A percentile compares a stretch with the other conserved stretches of the same genome.
These are phyloP conservation scores for Periconia macrospinosa DNA, from an alignment of 2,329 filamentous ascomycete species.

Conservation along the genomic window DNA sequence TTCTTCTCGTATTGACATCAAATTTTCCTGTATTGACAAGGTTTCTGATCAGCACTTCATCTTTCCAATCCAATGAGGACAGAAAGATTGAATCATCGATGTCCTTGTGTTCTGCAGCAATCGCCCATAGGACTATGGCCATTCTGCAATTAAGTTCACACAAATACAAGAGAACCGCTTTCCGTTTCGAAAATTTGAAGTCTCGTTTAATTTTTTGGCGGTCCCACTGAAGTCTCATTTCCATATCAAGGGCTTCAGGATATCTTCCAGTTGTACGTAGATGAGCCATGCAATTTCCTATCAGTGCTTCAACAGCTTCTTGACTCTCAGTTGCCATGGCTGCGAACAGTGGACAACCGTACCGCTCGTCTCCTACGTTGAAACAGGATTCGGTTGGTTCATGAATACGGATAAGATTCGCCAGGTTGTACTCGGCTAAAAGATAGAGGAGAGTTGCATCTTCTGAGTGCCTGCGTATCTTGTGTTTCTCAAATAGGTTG, in stretches of 20 bases:
- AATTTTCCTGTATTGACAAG: not conserved
- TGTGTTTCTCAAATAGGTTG: conserved; percentile 35
- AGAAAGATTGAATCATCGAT: too few species aligned
- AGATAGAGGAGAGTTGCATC: conserved; percentile 7
- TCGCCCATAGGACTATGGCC: too few species aligned
- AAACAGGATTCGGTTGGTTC: conserved; percentile 15
- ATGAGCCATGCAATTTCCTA: not conserved
- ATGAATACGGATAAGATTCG: conserved; percentile 28
- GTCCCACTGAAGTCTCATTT: not conserved
- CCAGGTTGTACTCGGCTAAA: conserved; percentile 5
- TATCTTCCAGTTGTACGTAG: not conserved
- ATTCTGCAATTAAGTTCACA: conserved; percentile 1
- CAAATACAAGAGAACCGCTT: not conserved
- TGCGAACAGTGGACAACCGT: conserved; percentile 39
- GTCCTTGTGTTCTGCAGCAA: too few species aligned
- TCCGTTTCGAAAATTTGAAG: conserved; percentile 5
- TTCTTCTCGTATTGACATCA: not conserved
- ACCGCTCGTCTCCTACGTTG: conserved; percentile 29
- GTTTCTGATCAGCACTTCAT: too few species aligned
- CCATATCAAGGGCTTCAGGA: not conserved
- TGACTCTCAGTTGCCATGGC: conserved; percentile 34
- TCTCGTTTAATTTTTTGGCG: not conserved
- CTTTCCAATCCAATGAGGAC: too few species aligned
- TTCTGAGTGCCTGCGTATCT: conserved; percentile 8
- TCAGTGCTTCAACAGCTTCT: conserved; percentile 3